phyloP scores from a whole-genome alignment of 805 yeast species.

The Nakazawaea ishiwadae region DNA sequence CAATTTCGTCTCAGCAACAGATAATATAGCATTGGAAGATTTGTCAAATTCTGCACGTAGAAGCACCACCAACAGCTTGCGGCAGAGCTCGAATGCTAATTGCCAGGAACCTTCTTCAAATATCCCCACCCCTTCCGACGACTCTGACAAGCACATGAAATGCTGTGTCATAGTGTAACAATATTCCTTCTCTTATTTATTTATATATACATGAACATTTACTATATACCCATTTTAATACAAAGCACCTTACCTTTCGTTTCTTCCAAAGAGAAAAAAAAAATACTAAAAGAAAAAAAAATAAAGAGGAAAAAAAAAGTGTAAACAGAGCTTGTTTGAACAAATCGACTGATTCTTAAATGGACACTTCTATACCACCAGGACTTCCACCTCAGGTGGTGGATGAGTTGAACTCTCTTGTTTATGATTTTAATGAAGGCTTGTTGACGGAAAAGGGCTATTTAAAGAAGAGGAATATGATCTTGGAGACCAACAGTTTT shows the following conservation, averaged over 20 bases:
- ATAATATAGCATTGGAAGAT: not conserved
- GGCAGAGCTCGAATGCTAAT: not conserved
- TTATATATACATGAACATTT: too few relatives aligned
- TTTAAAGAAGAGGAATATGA: constrained; percentile 46
- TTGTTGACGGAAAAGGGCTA: constrained; percentile 73
- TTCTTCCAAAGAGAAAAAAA: too few relatives aligned
- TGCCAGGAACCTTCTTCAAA: too few relatives aligned
- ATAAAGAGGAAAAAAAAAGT: too few relatives aligned
- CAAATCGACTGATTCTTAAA: constrained; percentile 11
- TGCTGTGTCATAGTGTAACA: too few relatives aligned
- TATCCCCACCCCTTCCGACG: too few relatives aligned
- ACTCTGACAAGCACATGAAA: too few relatives aligned
- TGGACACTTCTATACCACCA: constrained; percentile 48
- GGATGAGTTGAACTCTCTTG: constrained; percentile 35
- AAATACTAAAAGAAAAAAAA: too few relatives aligned
- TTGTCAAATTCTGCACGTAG: not conserved
- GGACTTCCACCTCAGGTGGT: constrained; percentile 31
- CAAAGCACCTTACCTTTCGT: too few relatives aligned
- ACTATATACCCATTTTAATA: too few relatives aligned
- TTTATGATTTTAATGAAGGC: constrained; percentile 57
- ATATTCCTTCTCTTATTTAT: too few relatives aligned
- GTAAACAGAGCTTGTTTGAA: too few relatives aligned
- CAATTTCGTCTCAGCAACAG: not conserved
- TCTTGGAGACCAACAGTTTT: constrained; percentile 21
- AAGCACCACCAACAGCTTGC: not conserved